Evolutionary conservation across 2,329 filamentous ascomycete species (phyloP).

Genomic region (Nigrospora osmanthi): DNA sequence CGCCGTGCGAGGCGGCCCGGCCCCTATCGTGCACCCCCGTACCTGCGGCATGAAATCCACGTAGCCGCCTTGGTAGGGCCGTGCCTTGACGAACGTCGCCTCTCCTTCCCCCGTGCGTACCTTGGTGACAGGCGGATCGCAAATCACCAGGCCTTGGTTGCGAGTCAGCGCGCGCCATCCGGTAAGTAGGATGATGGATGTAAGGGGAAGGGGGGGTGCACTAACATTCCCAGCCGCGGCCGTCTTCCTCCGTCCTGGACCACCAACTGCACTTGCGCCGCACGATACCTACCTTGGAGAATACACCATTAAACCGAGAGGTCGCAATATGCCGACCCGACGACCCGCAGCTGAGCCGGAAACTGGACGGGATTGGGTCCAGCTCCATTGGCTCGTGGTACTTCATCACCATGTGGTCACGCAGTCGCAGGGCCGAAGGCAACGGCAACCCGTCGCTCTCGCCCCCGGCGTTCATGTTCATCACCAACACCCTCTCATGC

Average conservation of each 20-base stretch:
- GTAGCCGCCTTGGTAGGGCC: constrained; percentile 15
- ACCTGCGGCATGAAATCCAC: constrained; percentile 14
- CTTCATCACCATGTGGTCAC: constrained; percentile 10
- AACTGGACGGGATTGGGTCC: constrained; percentile 8
- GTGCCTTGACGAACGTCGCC: too few species aligned
- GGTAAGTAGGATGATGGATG: not conserved
- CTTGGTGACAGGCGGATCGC: constrained; percentile 12
- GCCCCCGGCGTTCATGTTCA: constrained; percentile 8
- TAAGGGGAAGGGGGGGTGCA: not conserved
- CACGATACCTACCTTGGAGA: constrained; percentile 12
- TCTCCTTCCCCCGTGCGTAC: constrained; percentile 7
- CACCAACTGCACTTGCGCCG: constrained; percentile 14
- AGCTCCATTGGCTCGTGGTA: constrained; percentile 14
- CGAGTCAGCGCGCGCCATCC: not conserved
- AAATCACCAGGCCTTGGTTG: constrained; percentile 10
- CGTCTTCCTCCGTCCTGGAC: constrained; percentile 5
- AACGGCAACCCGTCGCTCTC: constrained; percentile 14
- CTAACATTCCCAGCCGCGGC: constrained; percentile 13
- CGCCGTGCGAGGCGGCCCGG: constrained; percentile 10
- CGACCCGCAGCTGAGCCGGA: constrained; percentile 12
- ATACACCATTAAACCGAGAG: constrained; percentile 7
- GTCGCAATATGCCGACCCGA: constrained; percentile 15
- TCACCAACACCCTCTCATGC: constrained; percentile 16
- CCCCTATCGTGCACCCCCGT: not conserved
- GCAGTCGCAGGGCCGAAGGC: constrained; percentile 9